Evolutionary conservation across 2,329 filamentous ascomycete genomes (phyloP).

Genomic region (Venturia asperata): DNA sequence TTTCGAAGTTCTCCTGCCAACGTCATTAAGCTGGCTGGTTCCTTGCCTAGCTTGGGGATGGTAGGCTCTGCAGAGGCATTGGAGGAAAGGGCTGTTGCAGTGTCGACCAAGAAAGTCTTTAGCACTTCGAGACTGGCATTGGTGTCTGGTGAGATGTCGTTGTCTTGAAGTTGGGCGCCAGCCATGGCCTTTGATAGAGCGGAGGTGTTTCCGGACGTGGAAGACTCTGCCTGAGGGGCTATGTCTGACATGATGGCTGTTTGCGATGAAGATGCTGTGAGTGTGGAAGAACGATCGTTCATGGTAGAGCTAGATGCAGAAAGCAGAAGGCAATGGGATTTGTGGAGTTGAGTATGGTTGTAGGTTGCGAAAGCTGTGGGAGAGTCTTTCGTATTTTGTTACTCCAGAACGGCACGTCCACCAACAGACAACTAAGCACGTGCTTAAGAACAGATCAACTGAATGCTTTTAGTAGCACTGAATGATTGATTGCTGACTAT

Average conservation of each 20-base stretch:
- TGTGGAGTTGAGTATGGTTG: neutral
- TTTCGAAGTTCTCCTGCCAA: conserved; percentile 2
- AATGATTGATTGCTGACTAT: neutral
- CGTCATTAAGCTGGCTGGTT: neutral
- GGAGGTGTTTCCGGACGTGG: conserved; percentile 2
- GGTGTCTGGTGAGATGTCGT: neutral
- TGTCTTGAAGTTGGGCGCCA: neutral
- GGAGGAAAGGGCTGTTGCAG: neutral
- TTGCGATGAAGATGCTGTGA: neutral
- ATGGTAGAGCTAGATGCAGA: neutral
- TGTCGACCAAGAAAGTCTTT: neutral
- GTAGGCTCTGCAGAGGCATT: neutral
- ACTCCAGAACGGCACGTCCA: neutral
- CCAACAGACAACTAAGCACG: neutral
- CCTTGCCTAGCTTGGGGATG: neutral
- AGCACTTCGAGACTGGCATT: neutral
- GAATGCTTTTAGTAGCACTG: neutral
- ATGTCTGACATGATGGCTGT: neutral
- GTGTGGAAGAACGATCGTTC: neutral
- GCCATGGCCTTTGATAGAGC: neutral
- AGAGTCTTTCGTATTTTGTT: neutral
- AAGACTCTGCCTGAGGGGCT: neutral
- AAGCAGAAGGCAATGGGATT: neutral
- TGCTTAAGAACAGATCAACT: neutral
- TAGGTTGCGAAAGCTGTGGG: neutral